Evolutionary conservation across 2,329 filamentous ascomycete genomes (phyloP).

Genomic region (Cercospora citrullina): DNA sequence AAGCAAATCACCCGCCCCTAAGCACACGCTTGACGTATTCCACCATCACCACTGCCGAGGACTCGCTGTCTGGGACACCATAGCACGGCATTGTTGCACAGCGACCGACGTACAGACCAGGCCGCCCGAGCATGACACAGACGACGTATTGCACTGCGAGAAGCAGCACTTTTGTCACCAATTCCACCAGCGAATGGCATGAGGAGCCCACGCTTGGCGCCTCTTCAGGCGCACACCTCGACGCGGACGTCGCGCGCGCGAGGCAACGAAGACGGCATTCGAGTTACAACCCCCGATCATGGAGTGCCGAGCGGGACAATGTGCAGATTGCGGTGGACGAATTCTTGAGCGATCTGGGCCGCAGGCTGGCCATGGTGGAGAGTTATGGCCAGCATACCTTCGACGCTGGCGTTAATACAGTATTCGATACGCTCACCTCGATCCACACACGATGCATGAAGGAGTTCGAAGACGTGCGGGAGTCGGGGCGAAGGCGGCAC

Average conservation of each 20-base stretch:
- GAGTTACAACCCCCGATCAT: constrained; percentile 48
- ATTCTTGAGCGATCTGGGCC: constrained; percentile 82
- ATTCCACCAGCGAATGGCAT: constrained; percentile 28
- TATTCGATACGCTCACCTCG: constrained; percentile 80
- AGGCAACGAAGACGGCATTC: constrained; percentile 49
- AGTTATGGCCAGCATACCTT: constrained; percentile 79
- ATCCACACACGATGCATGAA: constrained; percentile 86
- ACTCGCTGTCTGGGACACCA: background rate
- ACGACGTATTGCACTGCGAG: constrained; percentile 22
- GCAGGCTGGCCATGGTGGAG: constrained; percentile 84
- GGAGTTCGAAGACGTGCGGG: constrained; percentile 86
- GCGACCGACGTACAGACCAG: background rate
- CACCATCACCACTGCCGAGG: background rate
- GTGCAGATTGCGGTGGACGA: constrained; percentile 61
- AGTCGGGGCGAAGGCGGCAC: constrained; percentile 77
- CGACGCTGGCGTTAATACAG: constrained; percentile 79
- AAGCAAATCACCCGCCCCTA: background rate
- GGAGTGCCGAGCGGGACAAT: constrained; percentile 50
- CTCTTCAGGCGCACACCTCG: constrained; percentile 37
- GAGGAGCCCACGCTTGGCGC: constrained; percentile 48
- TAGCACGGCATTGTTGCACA: constrained; percentile 4
- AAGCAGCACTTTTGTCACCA: constrained; percentile 5
- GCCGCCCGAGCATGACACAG: constrained; percentile 20
- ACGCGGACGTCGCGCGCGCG: constrained; percentile 40
- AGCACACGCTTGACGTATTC: background rate